Evolutionary conservation across 768 basidiomycete genomes (phyloP).

Genomic region (Megacollybia marginata): DNA sequence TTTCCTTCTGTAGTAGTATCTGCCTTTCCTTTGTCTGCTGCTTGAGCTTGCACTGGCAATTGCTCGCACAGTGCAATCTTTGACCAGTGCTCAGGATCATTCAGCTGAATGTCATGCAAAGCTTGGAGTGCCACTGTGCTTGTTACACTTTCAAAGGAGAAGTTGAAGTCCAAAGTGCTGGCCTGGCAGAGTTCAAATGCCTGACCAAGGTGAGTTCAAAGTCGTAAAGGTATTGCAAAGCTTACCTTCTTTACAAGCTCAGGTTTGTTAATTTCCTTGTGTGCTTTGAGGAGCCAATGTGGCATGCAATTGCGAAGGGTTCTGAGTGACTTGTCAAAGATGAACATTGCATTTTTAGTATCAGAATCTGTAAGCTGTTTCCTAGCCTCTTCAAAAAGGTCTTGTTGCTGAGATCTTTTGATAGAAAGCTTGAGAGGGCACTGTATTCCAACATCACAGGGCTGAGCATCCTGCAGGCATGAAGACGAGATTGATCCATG

Average conservation of each 20-base stretch:
- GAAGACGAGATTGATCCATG: slow-evolving; percentile 15
- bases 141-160: background rate
- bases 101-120: background rate
- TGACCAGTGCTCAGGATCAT: background rate
- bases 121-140: background rate
- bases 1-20: too few relatives aligned
- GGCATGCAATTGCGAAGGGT: background rate
- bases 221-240: background rate
- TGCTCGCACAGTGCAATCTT: background rate
- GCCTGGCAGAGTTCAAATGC: background rate
- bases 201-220: background rate
- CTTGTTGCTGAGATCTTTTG: slow-evolving; percentile 3
- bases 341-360: background rate
- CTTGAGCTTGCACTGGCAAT: too few relatives aligned
- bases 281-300: background rate
- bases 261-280: background rate
- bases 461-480: slow-evolving; percentile 18
- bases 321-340: background rate
- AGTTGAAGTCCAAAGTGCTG: background rate
- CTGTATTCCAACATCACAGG: slow-evolving; percentile 20
- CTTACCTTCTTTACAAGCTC: slow-evolving; percentile 1
- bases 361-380: slow-evolving; percentile 4
- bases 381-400: slow-evolving; percentile 12
- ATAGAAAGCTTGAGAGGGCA: slow-evolving; percentile 10
- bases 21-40: too few relatives aligned